These are phyloP conservation scores for Didymella sp. DNA, from an alignment of 2,329 filamentous ascomycete species.

Conservation along the genomic window DNA sequence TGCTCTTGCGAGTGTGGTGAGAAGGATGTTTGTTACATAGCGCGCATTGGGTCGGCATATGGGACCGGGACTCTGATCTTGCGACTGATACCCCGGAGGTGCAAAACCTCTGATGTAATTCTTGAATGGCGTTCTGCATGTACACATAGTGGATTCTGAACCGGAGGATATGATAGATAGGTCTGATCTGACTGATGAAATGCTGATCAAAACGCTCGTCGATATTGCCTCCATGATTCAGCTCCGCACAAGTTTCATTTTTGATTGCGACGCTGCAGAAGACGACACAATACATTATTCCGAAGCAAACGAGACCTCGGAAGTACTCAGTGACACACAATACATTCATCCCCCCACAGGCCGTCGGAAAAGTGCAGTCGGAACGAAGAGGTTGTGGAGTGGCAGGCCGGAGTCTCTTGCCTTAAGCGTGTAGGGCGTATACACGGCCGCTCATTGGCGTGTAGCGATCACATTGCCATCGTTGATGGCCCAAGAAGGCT, in stretches of 20 bases:
- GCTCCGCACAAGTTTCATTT: no score
- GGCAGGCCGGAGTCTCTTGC: background rate
- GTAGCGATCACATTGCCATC: constrained; percentile 2
- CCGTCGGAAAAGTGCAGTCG: constrained; percentile 9
- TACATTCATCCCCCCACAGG: background rate
- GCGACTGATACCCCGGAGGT: constrained; percentile 19
- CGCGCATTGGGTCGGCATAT: constrained; percentile 9
- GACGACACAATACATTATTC: background rate
- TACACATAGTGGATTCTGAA: background rate
- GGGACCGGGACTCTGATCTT: constrained; percentile 13
- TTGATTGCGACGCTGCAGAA: background rate
- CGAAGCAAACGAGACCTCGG: background rate
- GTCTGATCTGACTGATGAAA: no score
- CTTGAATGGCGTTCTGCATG: constrained; percentile 6
- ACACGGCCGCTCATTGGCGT: constrained; percentile 1
- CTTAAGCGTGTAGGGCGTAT: constrained; percentile 16
- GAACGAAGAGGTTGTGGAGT: background rate
- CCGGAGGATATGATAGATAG: background rate
- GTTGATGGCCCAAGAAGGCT: background rate
- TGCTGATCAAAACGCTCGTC: no score
- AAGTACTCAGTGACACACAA: background rate
- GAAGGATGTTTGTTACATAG: constrained; percentile 1
- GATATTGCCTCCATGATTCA: no score
- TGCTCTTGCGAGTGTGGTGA: constrained; percentile 3
- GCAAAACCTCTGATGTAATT: constrained; percentile 11